phyloP scores from a whole-genome alignment of 345 rosid genomes.

The Acer negundo region DNA sequence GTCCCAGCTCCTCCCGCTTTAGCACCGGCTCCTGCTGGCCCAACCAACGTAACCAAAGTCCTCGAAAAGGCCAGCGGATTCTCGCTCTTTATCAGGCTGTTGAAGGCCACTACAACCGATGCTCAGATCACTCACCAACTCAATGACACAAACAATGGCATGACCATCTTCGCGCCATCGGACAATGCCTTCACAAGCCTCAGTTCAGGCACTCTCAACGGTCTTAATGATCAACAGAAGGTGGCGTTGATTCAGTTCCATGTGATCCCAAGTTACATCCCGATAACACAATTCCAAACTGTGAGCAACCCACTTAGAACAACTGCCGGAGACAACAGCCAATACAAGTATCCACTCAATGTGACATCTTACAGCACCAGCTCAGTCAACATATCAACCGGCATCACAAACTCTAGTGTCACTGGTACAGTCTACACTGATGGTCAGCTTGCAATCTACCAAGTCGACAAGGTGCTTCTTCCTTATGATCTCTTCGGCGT shows the following conservation, averaged over 20 bases:
- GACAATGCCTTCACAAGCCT: constrained; percentile 42
- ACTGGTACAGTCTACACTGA: constrained; percentile 38
- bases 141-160: constrained; percentile 41
- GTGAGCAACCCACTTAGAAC: constrained; percentile 49
- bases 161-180: constrained; percentile 39
- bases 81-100: constrained; percentile 34
- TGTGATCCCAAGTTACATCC: constrained; percentile 31
- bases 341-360: constrained; percentile 32
- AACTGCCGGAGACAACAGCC: constrained; percentile 37
- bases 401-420: constrained; percentile 44
- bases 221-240: constrained; percentile 34
- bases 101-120: constrained; percentile 31
- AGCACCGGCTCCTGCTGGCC: constrained; percentile 37
- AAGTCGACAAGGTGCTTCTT: constrained; percentile 50
- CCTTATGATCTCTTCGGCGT: constrained; percentile 45
- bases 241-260: constrained; percentile 43
- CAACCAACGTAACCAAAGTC: constrained; percentile 35
- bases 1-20: constrained; percentile 27
- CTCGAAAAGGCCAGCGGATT: constrained; percentile 43
- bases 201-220: constrained; percentile 41
- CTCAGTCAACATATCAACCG: constrained; percentile 45
- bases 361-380: constrained; percentile 29
- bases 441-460: constrained; percentile 42
- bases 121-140: constrained; percentile 36
- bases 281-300: constrained; percentile 41